Percentiles rank a stretch among this genome's conserved stretches.
phyloP scores from a whole-genome alignment of 108 stramenopile species.

The Skeletonema menzelii region DNA sequence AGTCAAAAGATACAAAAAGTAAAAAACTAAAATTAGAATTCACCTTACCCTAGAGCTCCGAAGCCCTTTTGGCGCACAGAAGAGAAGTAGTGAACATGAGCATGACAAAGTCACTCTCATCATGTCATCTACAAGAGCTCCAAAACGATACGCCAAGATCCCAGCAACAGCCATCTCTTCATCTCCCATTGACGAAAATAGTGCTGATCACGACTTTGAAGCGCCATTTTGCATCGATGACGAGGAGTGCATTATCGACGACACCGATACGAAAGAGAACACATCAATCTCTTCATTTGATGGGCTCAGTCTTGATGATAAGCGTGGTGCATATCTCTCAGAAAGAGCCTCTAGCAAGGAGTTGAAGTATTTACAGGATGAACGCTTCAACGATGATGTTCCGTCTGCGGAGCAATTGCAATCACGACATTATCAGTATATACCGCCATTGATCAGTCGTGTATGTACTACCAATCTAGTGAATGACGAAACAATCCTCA shows the following conservation, averaged over 20 bases:
- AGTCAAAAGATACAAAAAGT: no score
- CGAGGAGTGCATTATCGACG: background rate
- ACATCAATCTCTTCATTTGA: background rate
- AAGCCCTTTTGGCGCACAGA: no score
- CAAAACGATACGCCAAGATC: background rate
- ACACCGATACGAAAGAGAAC: background rate
- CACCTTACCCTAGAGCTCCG: no score
- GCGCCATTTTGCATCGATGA: background rate
- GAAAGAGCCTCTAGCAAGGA: background rate
- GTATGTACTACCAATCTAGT: conserved; percentile 14
- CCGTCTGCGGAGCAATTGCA: no score
- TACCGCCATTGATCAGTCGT: background rate
- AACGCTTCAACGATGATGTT: background rate
- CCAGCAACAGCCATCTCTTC: background rate
- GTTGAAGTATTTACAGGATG: background rate
- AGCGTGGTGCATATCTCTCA: background rate
- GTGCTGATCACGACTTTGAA: background rate
- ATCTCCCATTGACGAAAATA: background rate
- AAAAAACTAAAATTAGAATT: no score
- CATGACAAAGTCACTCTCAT: background rate
- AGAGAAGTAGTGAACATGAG: no score
- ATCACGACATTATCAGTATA: background rate
- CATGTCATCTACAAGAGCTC: background rate
- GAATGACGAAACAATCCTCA: background rate
- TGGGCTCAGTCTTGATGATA: background rate